phyloP scores from a whole-genome alignment of 2,329 filamentous ascomycete genomes.

The Lecanicillium sp. region DNA sequence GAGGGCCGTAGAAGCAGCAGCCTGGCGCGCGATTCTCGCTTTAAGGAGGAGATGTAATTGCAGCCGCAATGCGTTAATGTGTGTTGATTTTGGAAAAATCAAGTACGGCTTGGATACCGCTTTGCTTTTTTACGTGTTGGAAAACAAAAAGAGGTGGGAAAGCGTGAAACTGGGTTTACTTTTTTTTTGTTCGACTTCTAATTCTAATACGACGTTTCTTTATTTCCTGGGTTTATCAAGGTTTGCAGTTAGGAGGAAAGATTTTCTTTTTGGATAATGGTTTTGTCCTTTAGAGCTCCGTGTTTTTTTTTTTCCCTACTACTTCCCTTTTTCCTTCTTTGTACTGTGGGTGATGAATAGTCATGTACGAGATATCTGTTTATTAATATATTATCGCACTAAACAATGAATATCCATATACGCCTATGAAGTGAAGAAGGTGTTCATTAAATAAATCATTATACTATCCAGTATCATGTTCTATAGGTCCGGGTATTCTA shows the following conservation, averaged over 20 bases:
- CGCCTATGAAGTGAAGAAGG: no score
- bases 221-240: not conserved
- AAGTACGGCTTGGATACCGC: not conserved
- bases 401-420: no score
- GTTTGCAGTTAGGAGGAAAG: not conserved
- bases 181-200: not conserved
- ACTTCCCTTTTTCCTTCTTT: not conserved
- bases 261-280: not conserved
- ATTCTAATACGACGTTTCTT: not conserved
- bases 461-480: no score
- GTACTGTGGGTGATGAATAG: not conserved
- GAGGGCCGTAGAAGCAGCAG: conserved; percentile 40
- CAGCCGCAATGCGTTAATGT: not conserved
- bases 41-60: conserved; percentile 47
- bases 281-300: not conserved
- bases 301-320: not conserved
- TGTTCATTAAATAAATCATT: no score
- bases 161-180: not conserved
- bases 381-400: not conserved
- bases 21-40: conserved; percentile 51
- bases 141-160: conserved; percentile 4
- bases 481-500: no score
- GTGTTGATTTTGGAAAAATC: not conserved
- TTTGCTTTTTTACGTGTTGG: not conserved
- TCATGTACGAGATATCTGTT: not conserved